phyloP scores from a whole-genome alignment of 2,329 filamentous ascomycete genomes.

The Colletotrichum lupini region DNA sequence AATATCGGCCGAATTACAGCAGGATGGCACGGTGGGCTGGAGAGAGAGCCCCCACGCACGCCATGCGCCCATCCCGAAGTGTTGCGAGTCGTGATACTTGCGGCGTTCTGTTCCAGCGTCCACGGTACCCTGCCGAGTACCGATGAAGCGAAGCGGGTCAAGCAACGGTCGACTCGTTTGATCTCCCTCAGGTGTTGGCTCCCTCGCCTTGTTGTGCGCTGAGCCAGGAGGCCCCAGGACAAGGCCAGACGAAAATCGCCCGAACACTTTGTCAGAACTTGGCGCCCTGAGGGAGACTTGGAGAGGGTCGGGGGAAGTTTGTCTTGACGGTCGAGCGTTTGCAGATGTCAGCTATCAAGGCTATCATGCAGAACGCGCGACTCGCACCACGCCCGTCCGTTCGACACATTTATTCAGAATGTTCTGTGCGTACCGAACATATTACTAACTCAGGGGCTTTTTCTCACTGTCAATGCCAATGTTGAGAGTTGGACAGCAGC shows the following conservation, averaged over 20 bases:
- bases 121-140: conserved; percentile 25
- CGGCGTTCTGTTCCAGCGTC: background rate
- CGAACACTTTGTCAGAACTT: conserved; percentile 1
- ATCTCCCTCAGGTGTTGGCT: conserved; percentile 14
- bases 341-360: conserved; percentile 20
- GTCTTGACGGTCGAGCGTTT: conserved; percentile 8
- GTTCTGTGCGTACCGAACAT: conserved; percentile 12
- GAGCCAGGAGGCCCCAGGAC: conserved; percentile 7
- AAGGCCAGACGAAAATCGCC: conserved; percentile 3
- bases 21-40: too few species aligned
- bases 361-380: background rate
- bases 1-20: conserved; percentile 2
- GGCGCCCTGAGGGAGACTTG: background rate
- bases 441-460: background rate
- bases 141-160: conserved; percentile 28
- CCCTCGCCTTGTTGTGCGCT: background rate
- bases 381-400: background rate
- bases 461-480: too few species aligned
- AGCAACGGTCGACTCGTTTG: conserved; percentile 7
- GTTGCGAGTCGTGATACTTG: conserved; percentile 12
- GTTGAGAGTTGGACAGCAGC: conserved; percentile 2
- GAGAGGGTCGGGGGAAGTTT: background rate
- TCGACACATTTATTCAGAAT: background rate
- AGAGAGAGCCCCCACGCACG: background rate
- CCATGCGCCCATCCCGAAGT: background rate